Conservation (phyloP, 306 rosid species). For the Ochetophila trinervis region DNA sequence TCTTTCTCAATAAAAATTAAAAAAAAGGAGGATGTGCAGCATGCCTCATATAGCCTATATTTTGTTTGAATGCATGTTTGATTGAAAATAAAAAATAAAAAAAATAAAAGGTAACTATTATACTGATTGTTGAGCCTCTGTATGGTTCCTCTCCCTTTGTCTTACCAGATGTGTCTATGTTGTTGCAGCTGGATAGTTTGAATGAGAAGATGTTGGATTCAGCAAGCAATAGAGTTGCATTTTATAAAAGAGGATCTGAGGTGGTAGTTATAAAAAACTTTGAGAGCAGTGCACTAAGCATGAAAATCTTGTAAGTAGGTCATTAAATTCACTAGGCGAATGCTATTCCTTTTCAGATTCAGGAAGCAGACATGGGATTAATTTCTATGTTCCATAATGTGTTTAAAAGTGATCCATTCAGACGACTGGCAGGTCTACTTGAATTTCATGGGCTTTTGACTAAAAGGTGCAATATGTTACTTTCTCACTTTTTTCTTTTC, state of each 20-base stretch:
- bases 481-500: conserved; percentile 13
- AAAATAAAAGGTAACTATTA: neutral
- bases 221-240: conserved; percentile 18
- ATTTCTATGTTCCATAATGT: conserved; percentile 31
- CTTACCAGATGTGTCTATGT: conserved; percentile 25
- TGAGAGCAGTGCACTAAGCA: conserved; percentile 8
- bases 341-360: conserved; percentile 21
- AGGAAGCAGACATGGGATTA: conserved; percentile 41
- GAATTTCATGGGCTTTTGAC: conserved; percentile 56
- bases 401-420: conserved; percentile 40
- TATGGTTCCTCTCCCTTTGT: conserved; percentile 2
- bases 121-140: neutral
- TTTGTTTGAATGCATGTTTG: neutral
- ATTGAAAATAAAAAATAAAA: no score
- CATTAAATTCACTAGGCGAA: conserved; percentile 12
- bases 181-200: conserved; percentile 72
- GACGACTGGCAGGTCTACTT: conserved; percentile 52
- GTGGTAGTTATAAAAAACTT: conserved; percentile 28
- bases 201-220: conserved; percentile 55
- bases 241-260: conserved; percentile 38
- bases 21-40: neutral
- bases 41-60: conserved; percentile 4
- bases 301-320: conserved; percentile 20
- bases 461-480: conserved; percentile 43
- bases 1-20: no score